phyloP scores from a whole-genome alignment of 257 asterid species.

The Solanum gracilifrons region DNA sequence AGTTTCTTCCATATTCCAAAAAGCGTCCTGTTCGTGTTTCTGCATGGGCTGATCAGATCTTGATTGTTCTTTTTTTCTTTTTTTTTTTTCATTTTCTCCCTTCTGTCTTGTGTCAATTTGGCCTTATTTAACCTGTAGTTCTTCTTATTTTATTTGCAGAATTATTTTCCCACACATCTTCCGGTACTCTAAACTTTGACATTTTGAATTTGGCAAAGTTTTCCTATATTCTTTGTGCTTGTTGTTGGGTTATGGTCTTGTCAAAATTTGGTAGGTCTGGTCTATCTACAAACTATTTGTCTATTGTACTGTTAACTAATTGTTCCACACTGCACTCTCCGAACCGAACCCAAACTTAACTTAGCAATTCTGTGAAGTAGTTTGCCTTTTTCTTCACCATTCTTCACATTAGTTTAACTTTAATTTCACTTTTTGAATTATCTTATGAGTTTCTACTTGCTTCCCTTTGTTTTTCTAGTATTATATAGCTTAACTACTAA shows the following conservation, averaged over 20 bases:
- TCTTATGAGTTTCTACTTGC: not conserved
- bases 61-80: not conserved
- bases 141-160: not conserved
- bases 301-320: not conserved
- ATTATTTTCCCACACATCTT: not conserved
- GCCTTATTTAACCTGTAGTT: not conserved
- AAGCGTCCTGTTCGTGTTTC: not conserved
- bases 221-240: not conserved
- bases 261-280: not conserved
- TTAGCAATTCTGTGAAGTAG: not conserved
- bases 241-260: not conserved
- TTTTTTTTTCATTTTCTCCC: not conserved
- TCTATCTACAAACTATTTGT: not conserved
- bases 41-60: not conserved
- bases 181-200: not conserved
- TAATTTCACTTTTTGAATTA: not conserved
- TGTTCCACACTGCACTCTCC: not conserved
- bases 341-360: not conserved
- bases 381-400: not conserved
- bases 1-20: not conserved
- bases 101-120: not conserved
- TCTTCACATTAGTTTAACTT: not conserved
- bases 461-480: not conserved
- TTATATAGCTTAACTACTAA: not conserved
- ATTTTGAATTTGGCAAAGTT: not conserved